These are phyloP conservation scores for Corynespora cassiicola DNA, from an alignment of 2,329 filamentous ascomycete genomes.

Conservation along the genomic window DNA sequence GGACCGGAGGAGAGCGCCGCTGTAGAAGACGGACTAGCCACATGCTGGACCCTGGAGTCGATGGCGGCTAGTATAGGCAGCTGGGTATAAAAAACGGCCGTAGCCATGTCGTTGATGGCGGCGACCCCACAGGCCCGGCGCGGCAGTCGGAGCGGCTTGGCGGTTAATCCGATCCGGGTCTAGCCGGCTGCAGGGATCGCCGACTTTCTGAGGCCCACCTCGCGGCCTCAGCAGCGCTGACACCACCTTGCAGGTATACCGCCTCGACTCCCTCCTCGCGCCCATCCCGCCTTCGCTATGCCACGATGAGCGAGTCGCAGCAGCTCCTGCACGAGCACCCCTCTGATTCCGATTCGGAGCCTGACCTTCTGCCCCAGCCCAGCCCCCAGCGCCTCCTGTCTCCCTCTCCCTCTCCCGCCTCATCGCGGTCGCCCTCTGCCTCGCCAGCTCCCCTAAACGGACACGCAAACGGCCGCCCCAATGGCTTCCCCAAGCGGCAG, in stretches of 20 bases:
- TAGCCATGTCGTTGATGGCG: too few species aligned
- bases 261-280: too few species aligned
- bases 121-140: too few species aligned
- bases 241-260: conserved; percentile 3
- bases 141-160: too few species aligned
- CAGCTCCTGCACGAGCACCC: conserved; percentile 45
- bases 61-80: too few species aligned
- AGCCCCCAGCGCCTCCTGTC: conserved; percentile 4
- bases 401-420: too few species aligned
- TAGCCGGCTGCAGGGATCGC: not conserved
- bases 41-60: too few species aligned
- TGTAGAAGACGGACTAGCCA: too few species aligned
- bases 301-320: conserved; percentile 47
- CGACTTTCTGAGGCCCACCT: conserved; percentile 8
- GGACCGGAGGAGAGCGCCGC: too few species aligned
- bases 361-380: conserved; percentile 20
- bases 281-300: conserved; percentile 29
- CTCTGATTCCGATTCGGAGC: conserved; percentile 36
- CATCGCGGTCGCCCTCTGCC: too few species aligned
- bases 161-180: not conserved
- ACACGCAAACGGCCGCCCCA: conserved; percentile 35
- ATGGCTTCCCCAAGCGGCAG: conserved; percentile 39
- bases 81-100: too few species aligned
- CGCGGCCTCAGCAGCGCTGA: conserved; percentile 3
- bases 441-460: conserved; percentile 30